A percentile compares a stretch with the other conserved stretches of the same genome.
Conservation (phyloP, 495 filamentous ascomycete genomes). For the Penicillium goetzii region DNA sequence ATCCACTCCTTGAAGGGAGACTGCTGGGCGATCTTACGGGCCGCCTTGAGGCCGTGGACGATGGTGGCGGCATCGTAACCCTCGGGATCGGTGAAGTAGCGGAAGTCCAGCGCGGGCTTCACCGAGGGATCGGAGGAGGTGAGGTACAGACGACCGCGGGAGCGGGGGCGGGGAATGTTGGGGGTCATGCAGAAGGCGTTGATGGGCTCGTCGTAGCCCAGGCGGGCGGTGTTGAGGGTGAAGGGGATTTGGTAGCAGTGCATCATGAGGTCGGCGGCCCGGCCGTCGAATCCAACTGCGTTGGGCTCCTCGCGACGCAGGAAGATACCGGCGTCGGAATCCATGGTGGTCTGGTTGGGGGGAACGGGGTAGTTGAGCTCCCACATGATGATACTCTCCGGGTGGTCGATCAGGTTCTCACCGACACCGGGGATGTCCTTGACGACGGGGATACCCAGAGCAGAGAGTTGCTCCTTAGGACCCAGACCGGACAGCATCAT, state of each 20-base stretch:
- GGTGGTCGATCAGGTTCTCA: conserved; percentile 78
- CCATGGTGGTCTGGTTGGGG: conserved; percentile 79
- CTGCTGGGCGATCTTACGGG: conserved; percentile 69
- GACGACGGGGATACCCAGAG: conserved; percentile 67
- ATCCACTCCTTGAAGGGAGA: conserved; percentile 79
- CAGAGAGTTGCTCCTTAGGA: conserved; percentile 62
- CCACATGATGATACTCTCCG: conserved; percentile 81
- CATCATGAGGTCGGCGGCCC: conserved; percentile 83
- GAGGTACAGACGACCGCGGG: conserved; percentile 71
- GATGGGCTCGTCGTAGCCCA: conserved; percentile 73
- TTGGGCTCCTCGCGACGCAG: conserved; percentile 69
- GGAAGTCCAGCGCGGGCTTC: conserved; percentile 83
- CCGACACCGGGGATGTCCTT: conserved; percentile 78
- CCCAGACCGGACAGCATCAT: conserved; percentile 81
- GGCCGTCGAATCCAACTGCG: conserved; percentile 66
- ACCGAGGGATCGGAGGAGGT: conserved; percentile 69
- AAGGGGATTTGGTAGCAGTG: conserved; percentile 91
- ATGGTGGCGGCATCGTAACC: conserved; percentile 82
- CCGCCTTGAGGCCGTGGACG: conserved; percentile 74
- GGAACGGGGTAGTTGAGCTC: conserved; percentile 78
- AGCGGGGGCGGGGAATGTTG: conserved; percentile 83
- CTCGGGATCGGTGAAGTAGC: conserved; percentile 84
- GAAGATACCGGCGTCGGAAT: conserved; percentile 84
- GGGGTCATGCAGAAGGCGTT: conserved; percentile 92
- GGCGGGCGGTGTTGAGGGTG: conserved; percentile 68